Base-by-base conservation (phyloP, 177 flowering plant species). In the Viscum album region DNA sequence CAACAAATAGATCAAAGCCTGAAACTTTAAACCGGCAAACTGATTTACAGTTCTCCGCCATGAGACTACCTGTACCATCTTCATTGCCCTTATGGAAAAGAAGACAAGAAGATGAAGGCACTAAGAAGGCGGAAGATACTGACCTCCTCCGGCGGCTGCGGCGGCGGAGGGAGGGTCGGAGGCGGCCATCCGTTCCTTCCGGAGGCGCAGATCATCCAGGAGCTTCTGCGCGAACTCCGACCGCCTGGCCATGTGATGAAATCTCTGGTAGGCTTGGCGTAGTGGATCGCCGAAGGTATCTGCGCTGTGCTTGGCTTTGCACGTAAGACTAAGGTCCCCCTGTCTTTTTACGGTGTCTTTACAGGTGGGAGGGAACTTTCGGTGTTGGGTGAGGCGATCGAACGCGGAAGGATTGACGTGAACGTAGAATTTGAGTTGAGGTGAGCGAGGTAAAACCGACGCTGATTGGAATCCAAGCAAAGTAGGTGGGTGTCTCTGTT, bases 161-260 rank as follows among this genome's bases (percentile, higher is more conserved):
- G 82, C 67, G 29, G 59, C 50, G 67, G 73, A 68, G 26, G 89
- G 78, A 65, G 68, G 77, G 72, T 88, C 85, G 68, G 85, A 41
- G 1, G 76, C 74, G n/a, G 85, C 85, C 85, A 93, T 73, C 41
- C 82, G 84, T 64, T 93, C 95, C 68, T 93, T 93, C 65, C 94
- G 66, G 69, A 77, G 62, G 29, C 91, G 83, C 35, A 93, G 89
- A 75, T 93, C 98, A 69, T 81, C 81, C 77, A 93, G 76, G 76
- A 93, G 82, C 79, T 90, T 93, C 89, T 90, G 97, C 0, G 90
- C 87, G 69, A 93, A 87, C 74, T 89, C 96, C 2, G 96, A 77
- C 69, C 81, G 79, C 77, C 78, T 85, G 1, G 85, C 83, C 96
- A 90, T 92, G 47, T 50, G 74, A 28, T 12, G 30, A 30, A 21